A percentile compares a stretch with the other conserved stretches of the same genome.
These are phyloP conservation scores for Strobilomyces confusus DNA, from an alignment of 768 basidiomycete genomes.

Conservation along the genomic window DNA sequence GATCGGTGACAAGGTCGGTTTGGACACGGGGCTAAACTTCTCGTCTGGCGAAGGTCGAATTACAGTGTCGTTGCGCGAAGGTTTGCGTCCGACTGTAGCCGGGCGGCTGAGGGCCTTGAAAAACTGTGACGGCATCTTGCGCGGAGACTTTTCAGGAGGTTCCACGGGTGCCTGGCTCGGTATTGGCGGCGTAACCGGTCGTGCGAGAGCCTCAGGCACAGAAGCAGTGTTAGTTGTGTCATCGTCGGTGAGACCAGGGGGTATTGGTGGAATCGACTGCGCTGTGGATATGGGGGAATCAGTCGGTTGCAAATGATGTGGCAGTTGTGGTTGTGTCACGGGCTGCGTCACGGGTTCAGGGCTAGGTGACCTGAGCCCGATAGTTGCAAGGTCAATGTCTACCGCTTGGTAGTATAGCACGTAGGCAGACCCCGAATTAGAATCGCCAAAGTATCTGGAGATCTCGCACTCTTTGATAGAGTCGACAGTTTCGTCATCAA, in stretches of 20 bases:
- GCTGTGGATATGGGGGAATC: conserved; percentile 26
- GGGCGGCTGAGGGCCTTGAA: conserved; percentile 18
- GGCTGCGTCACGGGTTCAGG: conserved; percentile 19
- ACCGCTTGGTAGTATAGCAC: conserved; percentile 96
- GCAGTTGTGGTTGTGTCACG: conserved; percentile 13
- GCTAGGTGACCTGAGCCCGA: conserved; percentile 55
- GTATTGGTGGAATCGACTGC: conserved; percentile 27
- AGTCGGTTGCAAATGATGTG: conserved; percentile 10
- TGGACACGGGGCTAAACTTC: conserved; percentile 17
- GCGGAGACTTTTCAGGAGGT: conserved; percentile 21
- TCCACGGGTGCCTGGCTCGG: conserved; percentile 15
- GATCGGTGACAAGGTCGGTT: conserved; percentile 11
- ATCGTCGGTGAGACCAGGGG: conserved; percentile 36
- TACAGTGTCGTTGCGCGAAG: conserved; percentile 16
- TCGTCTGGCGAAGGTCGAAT: conserved; percentile 26
- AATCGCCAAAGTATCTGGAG: conserved; percentile 92
- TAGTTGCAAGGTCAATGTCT: conserved; percentile 70
- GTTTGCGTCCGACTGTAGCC: conserved; percentile 8
- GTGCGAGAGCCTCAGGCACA: conserved; percentile 17
- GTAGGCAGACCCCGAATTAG: conserved; percentile 83
- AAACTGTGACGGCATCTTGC: conserved; percentile 16
- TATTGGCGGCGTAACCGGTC: conserved; percentile 18
- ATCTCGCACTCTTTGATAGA: conserved; percentile 88
- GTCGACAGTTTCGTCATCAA: conserved; percentile 93
- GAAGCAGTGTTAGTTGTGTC: conserved; percentile 17